Evolutionary conservation across 1,284 basidiomycete species (phyloP).

Genomic region (Cerrena zonata): DNA sequence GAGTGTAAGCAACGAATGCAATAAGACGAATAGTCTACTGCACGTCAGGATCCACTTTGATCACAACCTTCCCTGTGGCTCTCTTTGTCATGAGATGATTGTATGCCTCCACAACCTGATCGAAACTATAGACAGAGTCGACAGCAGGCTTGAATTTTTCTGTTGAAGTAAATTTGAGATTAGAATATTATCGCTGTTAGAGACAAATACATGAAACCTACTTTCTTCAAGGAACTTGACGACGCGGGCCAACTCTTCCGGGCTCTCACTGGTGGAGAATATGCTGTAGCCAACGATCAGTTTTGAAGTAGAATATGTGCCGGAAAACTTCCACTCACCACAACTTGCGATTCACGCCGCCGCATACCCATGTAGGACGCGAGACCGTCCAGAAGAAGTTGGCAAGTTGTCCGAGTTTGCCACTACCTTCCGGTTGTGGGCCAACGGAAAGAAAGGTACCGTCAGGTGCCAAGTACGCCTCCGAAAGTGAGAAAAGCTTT

Average conservation of each 20-base stretch:
- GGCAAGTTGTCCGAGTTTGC: slow-evolving; percentile 2
- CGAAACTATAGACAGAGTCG: slow-evolving; percentile 55
- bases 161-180: slow-evolving; percentile 12
- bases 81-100: slow-evolving; percentile 46
- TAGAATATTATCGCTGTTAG: not conserved
- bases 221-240: slow-evolving; percentile 35
- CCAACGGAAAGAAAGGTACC: slow-evolving; percentile 43
- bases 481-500: slow-evolving; percentile 34
- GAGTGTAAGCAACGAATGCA: too few relatives aligned
- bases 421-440: slow-evolving; percentile 25
- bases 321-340: slow-evolving; percentile 27
- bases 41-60: slow-evolving; percentile 44
- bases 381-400: slow-evolving; percentile 11
- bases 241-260: slow-evolving; percentile 32
- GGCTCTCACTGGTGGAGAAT: slow-evolving; percentile 25
- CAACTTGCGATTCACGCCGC: slow-evolving; percentile 38
- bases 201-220: slow-evolving; percentile 17
- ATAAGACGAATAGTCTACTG: too few relatives aligned
- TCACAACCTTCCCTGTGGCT: slow-evolving; percentile 57
- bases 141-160: slow-evolving; percentile 51
- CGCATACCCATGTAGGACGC: slow-evolving; percentile 37
- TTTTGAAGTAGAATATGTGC: not conserved
- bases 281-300: slow-evolving; percentile 20
- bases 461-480: slow-evolving; percentile 41
- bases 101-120: slow-evolving; percentile 53